Percentiles rank a stretch among this genome's conserved stretches.
phyloP scores from a whole-genome alignment of 768 basidiomycete genomes.

The Russula ochroleuca region DNA sequence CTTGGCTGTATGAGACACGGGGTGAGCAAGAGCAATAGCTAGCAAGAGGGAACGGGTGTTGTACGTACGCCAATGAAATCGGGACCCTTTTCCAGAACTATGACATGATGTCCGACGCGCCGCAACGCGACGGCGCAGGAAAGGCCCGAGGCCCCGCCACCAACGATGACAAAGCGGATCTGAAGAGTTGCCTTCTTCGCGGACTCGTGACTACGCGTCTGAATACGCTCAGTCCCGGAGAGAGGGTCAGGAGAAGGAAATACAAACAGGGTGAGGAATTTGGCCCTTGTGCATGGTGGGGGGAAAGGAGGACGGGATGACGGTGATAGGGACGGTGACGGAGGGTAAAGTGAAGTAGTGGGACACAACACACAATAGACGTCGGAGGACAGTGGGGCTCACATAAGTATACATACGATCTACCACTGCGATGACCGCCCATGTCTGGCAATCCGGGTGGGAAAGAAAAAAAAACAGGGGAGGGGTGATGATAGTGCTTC shows the following conservation, averaged over 20 bases:
- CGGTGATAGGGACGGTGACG: not conserved
- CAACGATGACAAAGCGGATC: constrained; percentile 36
- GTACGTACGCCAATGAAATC: constrained; percentile 32
- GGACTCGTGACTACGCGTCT: constrained; percentile 16
- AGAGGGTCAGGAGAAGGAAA: not conserved
- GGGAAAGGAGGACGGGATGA: not conserved
- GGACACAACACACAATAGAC: too few relatives aligned
- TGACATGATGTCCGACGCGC: constrained; percentile 38
- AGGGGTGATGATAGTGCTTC: not conserved
- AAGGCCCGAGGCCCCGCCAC: constrained; percentile 38
- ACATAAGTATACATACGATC: constrained; percentile 5
- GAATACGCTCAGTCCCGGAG: not conserved
- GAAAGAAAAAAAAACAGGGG: constrained; percentile 7
- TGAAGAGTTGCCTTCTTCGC: constrained; percentile 26
- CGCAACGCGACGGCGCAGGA: constrained; percentile 35
- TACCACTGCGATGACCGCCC: not conserved
- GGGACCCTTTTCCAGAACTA: constrained; percentile 34
- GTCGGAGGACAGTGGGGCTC: not conserved
- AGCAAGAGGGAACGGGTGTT: not conserved
- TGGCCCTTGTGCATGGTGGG: constrained; percentile 5
- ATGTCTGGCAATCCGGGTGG: not conserved
- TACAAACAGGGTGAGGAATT: constrained; percentile 14
- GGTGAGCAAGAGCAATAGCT: not conserved
- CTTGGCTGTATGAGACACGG: not conserved
- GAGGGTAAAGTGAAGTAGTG: not conserved